Conservation (phyloP, 129 eudicot species). For the sunflower (Helianthus annuus) region HanXRQr2.0-SUNRISE NC_035438.2:27559413-27559912, state of each 20-base stretch:
- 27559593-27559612: constrained; percentile 9
- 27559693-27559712: no score
- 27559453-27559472: constrained; percentile 40
- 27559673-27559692: no score
- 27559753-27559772: no score
- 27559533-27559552: not conserved
- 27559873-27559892: no score
- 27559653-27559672: constrained; percentile 9
- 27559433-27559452: constrained; percentile 17
- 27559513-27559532: constrained; percentile 1
- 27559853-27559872: no score
- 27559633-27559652: constrained; percentile 32
- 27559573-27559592: constrained; percentile 33
- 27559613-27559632: constrained; percentile 36
- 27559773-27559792: no score
- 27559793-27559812: no score
- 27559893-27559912: no score
- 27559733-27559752: no score
- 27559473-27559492: constrained; percentile 37
- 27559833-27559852: no score
- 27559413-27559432: constrained; percentile 32
- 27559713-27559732: no score
- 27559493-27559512: constrained; percentile 13
- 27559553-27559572: constrained; percentile 18
- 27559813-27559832: no score